Evolutionary conservation across 78 protist species (phyloP).

Genomic region (Emiliania huxleyi): DNA sequence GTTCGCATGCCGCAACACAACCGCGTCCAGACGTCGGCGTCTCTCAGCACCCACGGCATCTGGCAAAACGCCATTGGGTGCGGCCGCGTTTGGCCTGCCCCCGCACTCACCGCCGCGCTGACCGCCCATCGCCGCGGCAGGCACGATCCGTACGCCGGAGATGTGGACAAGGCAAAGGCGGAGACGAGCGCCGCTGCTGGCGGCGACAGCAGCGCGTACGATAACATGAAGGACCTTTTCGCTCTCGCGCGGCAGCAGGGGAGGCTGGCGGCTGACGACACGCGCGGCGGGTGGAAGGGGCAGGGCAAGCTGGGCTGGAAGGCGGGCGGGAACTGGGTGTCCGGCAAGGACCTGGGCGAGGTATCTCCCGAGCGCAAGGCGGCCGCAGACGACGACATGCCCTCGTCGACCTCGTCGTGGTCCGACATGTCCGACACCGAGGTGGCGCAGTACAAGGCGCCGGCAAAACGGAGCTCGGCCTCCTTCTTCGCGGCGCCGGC

Average conservation of each 20-base stretch:
- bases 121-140: neutral
- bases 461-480: neutral
- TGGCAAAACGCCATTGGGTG: constrained; percentile 18
- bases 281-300: constrained; percentile 19
- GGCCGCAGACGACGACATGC: neutral
- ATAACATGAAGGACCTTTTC: neutral
- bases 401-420: neutral
- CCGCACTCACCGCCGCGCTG: neutral
- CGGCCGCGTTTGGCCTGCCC: neutral
- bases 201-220: neutral
- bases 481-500: neutral
- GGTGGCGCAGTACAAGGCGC: neutral
- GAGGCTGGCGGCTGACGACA: neutral
- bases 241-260: neutral
- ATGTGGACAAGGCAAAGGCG: neutral
- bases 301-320: neutral
- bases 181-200: neutral
- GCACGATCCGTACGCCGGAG: constrained; percentile 1
- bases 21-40: neutral
- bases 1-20: constrained; percentile 7
- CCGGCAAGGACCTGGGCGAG: neutral
- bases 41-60: constrained; percentile 1
- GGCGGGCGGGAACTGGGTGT: neutral
- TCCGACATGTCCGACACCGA: neutral
- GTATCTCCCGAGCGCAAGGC: neutral